Base-by-base conservation (phyloP, 129 eudicot genomes). In the Lactuca sativa region DNA sequence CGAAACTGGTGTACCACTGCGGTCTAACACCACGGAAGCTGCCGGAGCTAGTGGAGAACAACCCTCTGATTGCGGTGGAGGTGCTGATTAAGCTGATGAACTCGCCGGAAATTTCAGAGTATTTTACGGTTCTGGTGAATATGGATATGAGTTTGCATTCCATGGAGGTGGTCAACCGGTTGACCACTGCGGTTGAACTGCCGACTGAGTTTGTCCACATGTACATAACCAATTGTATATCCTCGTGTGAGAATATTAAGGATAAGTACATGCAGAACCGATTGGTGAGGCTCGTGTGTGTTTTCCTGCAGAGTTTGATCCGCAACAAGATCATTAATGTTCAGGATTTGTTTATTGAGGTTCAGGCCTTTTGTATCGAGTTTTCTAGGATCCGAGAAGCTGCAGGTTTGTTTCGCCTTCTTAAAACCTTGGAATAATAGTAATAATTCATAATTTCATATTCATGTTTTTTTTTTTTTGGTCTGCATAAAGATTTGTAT, bases 141-240 rank as follows among this genome's bases (percentile, higher is more conserved):
- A 95, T 95, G 99, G 99, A 95, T 48, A 90, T 95, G 97, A 95
- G 99, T 65, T 90, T 95, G 69, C 99, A 95, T 70, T 95, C 97
- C 4, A 95, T 95, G 99, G 99, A 95, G 83, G 99, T 95, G 72
- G 99, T 95, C 77, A 95, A 95, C 84, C 81, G 97, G 85, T 83
- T 95, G 44, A 95, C 99, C 8, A 87, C 92, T 3, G 86, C 95
- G 0, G 96, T 95, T 71, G 97, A 95, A 67, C 86, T 95, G 68
- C 99, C 99, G 7, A 85, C 91, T 11, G 97, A 90, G 66, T 95
- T 95, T 77, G 83, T 95, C 37, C 97, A 90, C 80, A 85, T 91
- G 88, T 95, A 89, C 85, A 90, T 95, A 70, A 90, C 88, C 18
- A 89, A 92, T 77, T 95, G 99, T 82, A 95, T 95, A 70, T 80